Percentiles rank a stretch among this genome's conserved stretches.
phyloP scores from a whole-genome alignment of 352 stramenopile species.

The Pythium volutum region DNA sequence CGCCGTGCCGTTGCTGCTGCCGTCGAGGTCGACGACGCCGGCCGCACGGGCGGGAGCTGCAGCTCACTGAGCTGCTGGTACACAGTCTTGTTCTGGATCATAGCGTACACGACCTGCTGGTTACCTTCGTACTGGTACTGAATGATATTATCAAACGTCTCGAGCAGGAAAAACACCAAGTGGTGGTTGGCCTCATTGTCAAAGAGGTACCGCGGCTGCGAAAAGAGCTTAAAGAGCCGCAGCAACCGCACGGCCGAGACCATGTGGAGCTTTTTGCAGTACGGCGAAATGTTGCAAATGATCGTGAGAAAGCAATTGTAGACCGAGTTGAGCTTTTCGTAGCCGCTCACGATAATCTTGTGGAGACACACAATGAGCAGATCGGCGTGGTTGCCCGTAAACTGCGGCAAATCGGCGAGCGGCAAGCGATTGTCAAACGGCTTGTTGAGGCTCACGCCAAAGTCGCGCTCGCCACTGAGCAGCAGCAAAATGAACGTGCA shows the following conservation, averaged over 20 bases:
- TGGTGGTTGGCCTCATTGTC: constrained; percentile 94
- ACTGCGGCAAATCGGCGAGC: constrained; percentile 89
- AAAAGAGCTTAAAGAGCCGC: constrained; percentile 97
- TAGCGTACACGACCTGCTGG: constrained; percentile 97
- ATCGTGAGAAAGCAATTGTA: constrained; percentile 99
- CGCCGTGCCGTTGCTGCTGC: constrained; percentile 7
- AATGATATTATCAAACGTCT: constrained; percentile 99
- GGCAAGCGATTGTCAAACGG: constrained; percentile 93
- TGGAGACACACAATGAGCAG: constrained; percentile 96
- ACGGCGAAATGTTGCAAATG: constrained; percentile 98
- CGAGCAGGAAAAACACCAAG: constrained; percentile 95
- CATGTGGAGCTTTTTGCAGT: constrained; percentile 96
- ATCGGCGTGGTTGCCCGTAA: constrained; percentile 95
- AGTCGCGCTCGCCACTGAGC: constrained; percentile 95
- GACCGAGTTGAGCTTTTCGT: constrained; percentile 94
- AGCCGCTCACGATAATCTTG: constrained; percentile 98
- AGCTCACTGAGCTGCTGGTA: constrained; percentile 92
- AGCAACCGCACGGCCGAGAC: constrained; percentile 95
- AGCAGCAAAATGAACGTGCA: constrained; percentile 98
- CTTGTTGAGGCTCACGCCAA: constrained; percentile 97
- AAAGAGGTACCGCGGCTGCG: constrained; percentile 92
- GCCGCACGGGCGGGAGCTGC: constrained; percentile 85
- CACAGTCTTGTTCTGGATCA: constrained; percentile 96
- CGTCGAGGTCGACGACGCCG: constrained; percentile 8
- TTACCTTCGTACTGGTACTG: constrained; percentile 98